Evolutionary conservation across 257 asterid species (phyloP).

Genomic region (Mentha longifolia): DNA sequence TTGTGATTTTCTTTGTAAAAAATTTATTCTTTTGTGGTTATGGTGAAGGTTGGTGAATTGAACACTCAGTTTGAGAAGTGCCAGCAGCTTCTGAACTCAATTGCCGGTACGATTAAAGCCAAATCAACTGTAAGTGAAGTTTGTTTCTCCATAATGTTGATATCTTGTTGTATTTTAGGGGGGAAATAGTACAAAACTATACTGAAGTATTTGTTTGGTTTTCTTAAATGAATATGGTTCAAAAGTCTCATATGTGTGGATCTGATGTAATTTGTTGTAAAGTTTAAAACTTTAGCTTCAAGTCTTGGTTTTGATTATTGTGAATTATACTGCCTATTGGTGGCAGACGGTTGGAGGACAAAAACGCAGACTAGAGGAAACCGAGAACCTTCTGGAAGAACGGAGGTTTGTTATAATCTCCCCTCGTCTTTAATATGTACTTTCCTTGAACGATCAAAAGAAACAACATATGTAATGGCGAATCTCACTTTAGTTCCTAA

Average conservation of each 20-base stretch:
- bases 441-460: neutral
- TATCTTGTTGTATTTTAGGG: neutral
- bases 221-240: constrained; percentile 17
- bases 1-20: constrained; percentile 6
- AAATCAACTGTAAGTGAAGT: constrained; percentile 69
- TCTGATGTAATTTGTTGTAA: neutral
- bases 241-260: neutral
- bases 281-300: constrained; percentile 12
- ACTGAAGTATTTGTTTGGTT: constrained; percentile 12
- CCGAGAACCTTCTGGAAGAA: constrained; percentile 56
- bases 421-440: neutral
- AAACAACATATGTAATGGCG: neutral
- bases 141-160: neutral
- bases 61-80: constrained; percentile 91
- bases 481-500: neutral
- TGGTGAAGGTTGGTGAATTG: constrained; percentile 70
- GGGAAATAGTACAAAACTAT: neutral
- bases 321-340: constrained; percentile 10
- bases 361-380: constrained; percentile 65
- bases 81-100: constrained; percentile 90
- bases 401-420: constrained; percentile 55
- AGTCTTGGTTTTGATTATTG: neutral
- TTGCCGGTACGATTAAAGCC: constrained; percentile 69
- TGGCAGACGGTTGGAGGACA: constrained; percentile 86
- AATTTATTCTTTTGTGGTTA: constrained; percentile 21